Evolutionary conservation across 257 asterid species (phyloP).

Genomic region (Solanum verrucosum): DNA sequence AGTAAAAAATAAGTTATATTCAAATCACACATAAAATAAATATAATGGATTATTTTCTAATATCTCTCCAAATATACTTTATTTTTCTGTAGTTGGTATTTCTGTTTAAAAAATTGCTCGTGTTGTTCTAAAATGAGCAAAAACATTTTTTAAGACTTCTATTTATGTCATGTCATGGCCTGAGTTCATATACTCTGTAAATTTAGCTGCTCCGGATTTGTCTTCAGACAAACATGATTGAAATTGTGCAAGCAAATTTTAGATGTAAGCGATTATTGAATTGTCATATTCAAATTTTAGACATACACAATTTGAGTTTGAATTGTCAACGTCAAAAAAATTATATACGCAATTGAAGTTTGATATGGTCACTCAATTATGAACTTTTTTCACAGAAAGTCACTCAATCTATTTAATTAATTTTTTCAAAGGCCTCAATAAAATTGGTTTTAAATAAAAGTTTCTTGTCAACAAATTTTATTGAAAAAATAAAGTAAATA

Average conservation of each 20-base stretch:
- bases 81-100: neutral
- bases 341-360: too few species aligned
- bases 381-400: too few species aligned
- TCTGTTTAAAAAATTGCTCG: neutral
- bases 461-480: too few species aligned
- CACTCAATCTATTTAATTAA: too few species aligned
- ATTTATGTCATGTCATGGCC: too few species aligned
- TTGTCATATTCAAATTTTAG: neutral
- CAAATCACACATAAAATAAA: neutral
- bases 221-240: too few species aligned
- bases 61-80: neutral
- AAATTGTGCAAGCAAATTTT: neutral
- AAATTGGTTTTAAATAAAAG: too few species aligned
- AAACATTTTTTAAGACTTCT: neutral
- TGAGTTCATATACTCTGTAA: too few species aligned
- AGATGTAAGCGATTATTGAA: neutral
- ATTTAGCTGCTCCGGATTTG: too few species aligned
- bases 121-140: neutral
- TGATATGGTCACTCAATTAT: neutral
- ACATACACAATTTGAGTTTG: neutral
- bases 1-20: neutral
- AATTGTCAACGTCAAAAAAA: neutral
- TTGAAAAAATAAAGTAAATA: too few species aligned
- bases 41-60: neutral
- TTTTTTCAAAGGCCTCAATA: too few species aligned